phyloP scores from a whole-genome alignment of 768 basidiomycete genomes.

The Dioszegia aurantiaca region DNA sequence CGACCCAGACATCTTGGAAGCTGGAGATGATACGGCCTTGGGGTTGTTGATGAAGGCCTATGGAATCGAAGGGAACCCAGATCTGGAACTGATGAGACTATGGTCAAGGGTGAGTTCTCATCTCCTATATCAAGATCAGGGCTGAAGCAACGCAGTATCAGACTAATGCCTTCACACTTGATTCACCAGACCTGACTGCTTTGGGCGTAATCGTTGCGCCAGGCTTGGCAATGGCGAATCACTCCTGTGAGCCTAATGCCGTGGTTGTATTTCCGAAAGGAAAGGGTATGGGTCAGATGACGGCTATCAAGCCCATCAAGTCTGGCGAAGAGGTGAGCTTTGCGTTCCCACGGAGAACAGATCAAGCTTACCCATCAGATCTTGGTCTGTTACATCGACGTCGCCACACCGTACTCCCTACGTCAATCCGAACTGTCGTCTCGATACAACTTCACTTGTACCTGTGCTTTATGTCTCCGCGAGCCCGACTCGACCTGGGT shows the following conservation, averaged over 20 bases:
- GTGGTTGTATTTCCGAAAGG: constrained; percentile 82
- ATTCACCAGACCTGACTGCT: constrained; percentile 71
- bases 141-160: constrained; percentile 55
- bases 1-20: constrained; percentile 55
- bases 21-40: constrained; percentile 50
- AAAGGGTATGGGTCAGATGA: constrained; percentile 56
- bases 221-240: constrained; percentile 74
- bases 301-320: constrained; percentile 66
- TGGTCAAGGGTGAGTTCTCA: constrained; percentile 36
- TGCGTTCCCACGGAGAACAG: too few species aligned
- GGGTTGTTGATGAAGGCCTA: constrained; percentile 1
- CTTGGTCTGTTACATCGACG: constrained; percentile 78
- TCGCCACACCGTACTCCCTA: constrained; percentile 62
- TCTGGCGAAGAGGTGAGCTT: constrained; percentile 63
- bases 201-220: constrained; percentile 85
- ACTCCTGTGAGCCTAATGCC: constrained; percentile 63
- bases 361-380: constrained; percentile 58
- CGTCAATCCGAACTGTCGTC: constrained; percentile 64
- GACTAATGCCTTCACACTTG: constrained; percentile 85
- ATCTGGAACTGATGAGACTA: constrained; percentile 63
- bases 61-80: constrained; percentile 54
- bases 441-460: constrained; percentile 76
- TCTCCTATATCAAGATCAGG: neutral
- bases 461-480: constrained; percentile 62
- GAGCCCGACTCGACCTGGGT: constrained; percentile 34